A percentile compares a stretch with the other conserved stretches of the same genome.
Evolutionary conservation across 2,329 filamentous ascomycete genomes (phyloP).

Genomic region (Beauveria sp.): DNA sequence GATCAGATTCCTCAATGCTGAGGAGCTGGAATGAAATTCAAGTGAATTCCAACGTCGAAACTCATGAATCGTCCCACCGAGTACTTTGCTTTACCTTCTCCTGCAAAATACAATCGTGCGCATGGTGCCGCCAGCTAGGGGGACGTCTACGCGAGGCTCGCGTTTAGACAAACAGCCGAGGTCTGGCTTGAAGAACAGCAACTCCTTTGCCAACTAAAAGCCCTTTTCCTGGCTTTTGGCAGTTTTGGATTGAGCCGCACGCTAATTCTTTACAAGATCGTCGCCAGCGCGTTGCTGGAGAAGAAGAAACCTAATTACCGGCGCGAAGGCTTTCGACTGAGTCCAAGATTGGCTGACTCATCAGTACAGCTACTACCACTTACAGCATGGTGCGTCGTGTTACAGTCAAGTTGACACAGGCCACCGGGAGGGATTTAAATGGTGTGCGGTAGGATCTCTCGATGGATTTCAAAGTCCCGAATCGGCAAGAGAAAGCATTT

Average conservation of each 20-base stretch:
- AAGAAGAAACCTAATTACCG: not conserved
- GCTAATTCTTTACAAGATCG: not conserved
- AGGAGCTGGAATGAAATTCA: not conserved
- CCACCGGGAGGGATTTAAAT: too few species aligned
- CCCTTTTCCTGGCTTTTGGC: not conserved
- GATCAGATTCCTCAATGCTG: not conserved
- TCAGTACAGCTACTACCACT: not conserved
- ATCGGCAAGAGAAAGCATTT: not conserved
- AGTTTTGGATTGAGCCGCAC: not conserved
- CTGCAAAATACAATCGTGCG: not conserved
- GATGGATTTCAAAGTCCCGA: too few species aligned
- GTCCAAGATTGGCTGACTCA: constrained; percentile 3
- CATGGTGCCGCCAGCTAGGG: not conserved
- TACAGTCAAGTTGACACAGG: not conserved
- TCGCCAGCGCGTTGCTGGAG: not conserved
- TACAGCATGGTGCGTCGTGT: too few species aligned
- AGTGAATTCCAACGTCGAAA: not conserved
- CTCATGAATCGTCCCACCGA: not conserved
- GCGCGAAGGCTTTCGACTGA: not conserved
- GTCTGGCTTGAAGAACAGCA: not conserved
- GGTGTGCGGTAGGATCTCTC: too few species aligned
- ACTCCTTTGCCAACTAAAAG: not conserved
- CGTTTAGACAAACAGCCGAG: not conserved
- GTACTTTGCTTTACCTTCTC: not conserved
- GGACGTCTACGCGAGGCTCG: not conserved